Evolutionary conservation across 169 alveolate species (phyloP), one percentile per base, ranked within the genome.

Genomic region (Plasmodium knowlesi): DNA sequence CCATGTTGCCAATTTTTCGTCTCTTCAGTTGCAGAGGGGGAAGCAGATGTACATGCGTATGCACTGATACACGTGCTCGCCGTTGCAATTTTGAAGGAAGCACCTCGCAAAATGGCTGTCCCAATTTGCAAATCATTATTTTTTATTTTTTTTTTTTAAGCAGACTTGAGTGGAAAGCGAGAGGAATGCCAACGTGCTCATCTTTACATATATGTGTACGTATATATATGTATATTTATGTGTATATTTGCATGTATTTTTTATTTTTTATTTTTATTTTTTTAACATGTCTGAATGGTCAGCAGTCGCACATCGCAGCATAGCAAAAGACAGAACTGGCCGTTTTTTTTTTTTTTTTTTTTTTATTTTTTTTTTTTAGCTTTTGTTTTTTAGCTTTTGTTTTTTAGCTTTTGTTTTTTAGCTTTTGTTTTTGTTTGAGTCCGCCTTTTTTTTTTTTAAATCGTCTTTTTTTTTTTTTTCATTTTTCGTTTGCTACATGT

Each of bases 211-310:
- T 80, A 46, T 41, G 34, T 81, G 28, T 50, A 53, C n/a, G 46
- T 50, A 82, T 82, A 41, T 82, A 25, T 54, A 9, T 39, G 28
- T 32, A 79, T 32, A 79, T 8, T 3, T 32, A 19, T 46, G 16
- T n/a, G 70, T 53, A 82, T 82, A 82, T 50, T 16, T 78, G 70
- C 46, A 82, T 41, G 70, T n/a, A n/a, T 82, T 50, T 81, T 81
- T 37, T n/a, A 22, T 16, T 81, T 43, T 46, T 81, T n/a, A n/a
- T 76, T 79, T 79, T 79, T 79, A 43, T 80, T 80, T 80, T 80
- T 43, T 81, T 12, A 46, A 22, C 39, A 22, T 81, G 32, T 43
- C 57, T 76, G 50, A 76, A 37, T 76, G 50, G 83, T 28, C 57
- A 6, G 22, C 37, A 67, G n/a, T 19, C n/a, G 37, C 37, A 39